Evolutionary conservation across 1,284 basidiomycete species (phyloP), one percentile per base, ranked within the genome.

Genomic region (Moesziomyces aphidis): DNA sequence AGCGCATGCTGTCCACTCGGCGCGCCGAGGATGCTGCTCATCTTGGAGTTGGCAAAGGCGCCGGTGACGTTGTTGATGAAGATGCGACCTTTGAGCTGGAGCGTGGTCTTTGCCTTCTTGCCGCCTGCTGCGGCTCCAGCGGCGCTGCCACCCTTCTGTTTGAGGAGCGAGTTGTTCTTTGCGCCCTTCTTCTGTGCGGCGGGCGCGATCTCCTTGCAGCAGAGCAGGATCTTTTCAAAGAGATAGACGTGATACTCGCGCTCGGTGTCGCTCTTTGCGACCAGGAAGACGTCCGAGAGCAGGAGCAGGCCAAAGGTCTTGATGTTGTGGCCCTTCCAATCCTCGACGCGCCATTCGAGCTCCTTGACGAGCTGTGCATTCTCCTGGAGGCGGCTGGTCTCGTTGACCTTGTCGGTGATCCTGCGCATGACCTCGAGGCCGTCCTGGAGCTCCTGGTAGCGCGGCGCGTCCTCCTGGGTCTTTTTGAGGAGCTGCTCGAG

Each of bases 321-420:
- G 47, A 97, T 89, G 82, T 96, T 93, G 86, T 99, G 97, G 7
- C 96, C 96, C 85, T 99, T 99, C 97, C 97, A 99, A 85, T 99
- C 96, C 75, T 97, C 95, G 54, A 99, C 95, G 39, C 97, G 91
- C 42, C 88, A 88, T 71, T 92, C 89, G n/a, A 99, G 89, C 82
- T 93, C 93, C 85, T 92, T 90, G 59, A 97, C 94, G 2, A 94
- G 94, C 77, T 91, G 90, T 48, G 90, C 87, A 78, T 97, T 97
- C 83, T 88, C 84, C 91, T 93, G 76, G 89, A 86, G 89, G 55
- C 96, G 89, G 85, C 95, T 90, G 36, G 93, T 94, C 86, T 99
- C 97, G 84, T 99, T 98, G 86, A 98, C 95, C 85, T 92, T 93
- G 85, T 94, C 93, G 15, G 96, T 92, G 80, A 99, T 95, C 36